A percentile compares a stretch with the other conserved stretches of the same genome.
phyloP scores from a whole-genome alignment of 257 asterid genomes.

The Salvia splendens region DNA sequence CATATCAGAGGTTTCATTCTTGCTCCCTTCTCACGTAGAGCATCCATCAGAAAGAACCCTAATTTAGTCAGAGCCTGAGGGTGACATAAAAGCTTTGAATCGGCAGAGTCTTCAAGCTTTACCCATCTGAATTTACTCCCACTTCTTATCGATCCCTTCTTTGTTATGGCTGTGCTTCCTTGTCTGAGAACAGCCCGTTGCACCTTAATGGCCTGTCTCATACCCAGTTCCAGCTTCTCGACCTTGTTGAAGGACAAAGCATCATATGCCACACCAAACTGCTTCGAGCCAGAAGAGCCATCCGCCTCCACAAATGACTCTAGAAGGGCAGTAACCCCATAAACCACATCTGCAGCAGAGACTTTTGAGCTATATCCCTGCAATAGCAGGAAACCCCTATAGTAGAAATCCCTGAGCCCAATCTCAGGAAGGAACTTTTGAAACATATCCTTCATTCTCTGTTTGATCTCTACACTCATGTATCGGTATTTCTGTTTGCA shows the following conservation, averaged over 20 bases:
- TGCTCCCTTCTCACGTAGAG: conserved; percentile 95
- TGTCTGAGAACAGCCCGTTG: conserved; percentile 94
- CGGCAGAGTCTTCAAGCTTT: conserved; percentile 84
- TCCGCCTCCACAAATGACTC: conserved; percentile 77
- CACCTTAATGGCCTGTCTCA: conserved; percentile 86
- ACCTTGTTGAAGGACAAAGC: conserved; percentile 72
- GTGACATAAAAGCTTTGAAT: conserved; percentile 69
- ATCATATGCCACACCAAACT: conserved; percentile 83
- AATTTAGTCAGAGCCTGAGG: conserved; percentile 97
- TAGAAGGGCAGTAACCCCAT: conserved; percentile 86
- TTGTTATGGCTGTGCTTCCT: conserved; percentile 94
- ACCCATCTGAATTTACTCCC: conserved; percentile 98
- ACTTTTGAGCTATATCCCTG: conserved; percentile 89
- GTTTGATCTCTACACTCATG: conserved; percentile 86
- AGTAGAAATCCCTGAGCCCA: conserved; percentile 88
- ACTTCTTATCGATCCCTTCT: conserved; percentile 91
- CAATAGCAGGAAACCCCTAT: conserved; percentile 72
- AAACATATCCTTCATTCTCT: conserved; percentile 92
- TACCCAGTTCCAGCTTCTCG: conserved; percentile 81
- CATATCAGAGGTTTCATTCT: conserved; percentile 94
- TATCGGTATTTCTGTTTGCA: conserved; percentile 94
- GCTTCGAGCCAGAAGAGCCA: conserved; percentile 80
- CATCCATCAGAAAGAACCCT: conserved; percentile 89
- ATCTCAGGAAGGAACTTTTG: conserved; percentile 83
- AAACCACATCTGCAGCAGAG: conserved; percentile 96